Percentiles rank a stretch among this genome's conserved stretches.
Conservation (phyloP, 2,329 filamentous ascomycete genomes). For the Didymella exigua region DNA sequence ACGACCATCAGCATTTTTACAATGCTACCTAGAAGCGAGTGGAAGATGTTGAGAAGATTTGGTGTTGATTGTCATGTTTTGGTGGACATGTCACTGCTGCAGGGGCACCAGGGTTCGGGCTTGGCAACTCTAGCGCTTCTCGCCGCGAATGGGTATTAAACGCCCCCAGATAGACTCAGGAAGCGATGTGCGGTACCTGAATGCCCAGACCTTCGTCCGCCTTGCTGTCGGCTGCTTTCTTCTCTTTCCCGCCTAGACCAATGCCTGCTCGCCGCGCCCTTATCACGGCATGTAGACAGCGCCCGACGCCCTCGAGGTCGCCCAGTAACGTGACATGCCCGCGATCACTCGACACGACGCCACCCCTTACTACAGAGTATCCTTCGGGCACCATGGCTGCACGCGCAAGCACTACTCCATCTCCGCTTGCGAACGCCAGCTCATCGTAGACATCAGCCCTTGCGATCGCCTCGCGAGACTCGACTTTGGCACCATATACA, state of each 20-base stretch:
- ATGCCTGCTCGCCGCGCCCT: constrained; percentile 75
- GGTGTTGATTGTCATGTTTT: not conserved
- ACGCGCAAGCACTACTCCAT: constrained; percentile 84
- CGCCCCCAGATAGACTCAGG: not conserved
- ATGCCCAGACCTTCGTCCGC: constrained; percentile 6
- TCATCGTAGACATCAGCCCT: constrained; percentile 82
- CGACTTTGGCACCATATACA: constrained; percentile 79
- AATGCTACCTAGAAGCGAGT: not conserved
- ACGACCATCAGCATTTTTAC: not conserved
- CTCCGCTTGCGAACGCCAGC: constrained; percentile 82
- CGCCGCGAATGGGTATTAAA: not conserved
- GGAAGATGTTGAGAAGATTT: not conserved
- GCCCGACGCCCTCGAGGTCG: constrained; percentile 80
- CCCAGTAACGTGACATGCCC: constrained; percentile 89
- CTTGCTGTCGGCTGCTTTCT: constrained; percentile 61
- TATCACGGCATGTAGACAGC: constrained; percentile 71
- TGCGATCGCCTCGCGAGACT: constrained; percentile 73
- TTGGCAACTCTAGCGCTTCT: not conserved
- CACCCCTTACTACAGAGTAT: constrained; percentile 74
- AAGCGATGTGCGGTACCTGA: not conserved
- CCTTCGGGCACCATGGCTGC: constrained; percentile 85
- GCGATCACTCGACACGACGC: constrained; percentile 77
- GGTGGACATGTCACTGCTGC: not conserved
- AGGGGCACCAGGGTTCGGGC: not conserved
- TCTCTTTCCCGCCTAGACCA: constrained; percentile 68